A percentile compares a stretch with the other conserved stretches of the same genome.
Conservation (phyloP, 2,329 filamentous ascomycete genomes). For the Aspergillus quadrilineatus region DNA sequence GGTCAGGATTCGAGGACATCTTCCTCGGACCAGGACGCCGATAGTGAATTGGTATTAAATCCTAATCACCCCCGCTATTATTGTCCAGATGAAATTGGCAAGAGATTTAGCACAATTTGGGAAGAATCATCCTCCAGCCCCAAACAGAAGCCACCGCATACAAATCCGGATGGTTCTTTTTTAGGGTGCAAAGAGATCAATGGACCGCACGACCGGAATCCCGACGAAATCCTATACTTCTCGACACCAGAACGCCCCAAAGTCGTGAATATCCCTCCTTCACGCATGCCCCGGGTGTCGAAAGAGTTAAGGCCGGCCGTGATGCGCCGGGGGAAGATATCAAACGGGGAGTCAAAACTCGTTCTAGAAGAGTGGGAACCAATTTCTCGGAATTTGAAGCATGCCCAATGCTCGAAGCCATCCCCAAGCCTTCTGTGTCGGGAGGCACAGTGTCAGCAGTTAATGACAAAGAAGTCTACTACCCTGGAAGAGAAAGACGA, state of each 20-base stretch:
- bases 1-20: conserved; percentile 21
- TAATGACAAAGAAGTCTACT: conserved; percentile 18
- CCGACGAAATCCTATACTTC: conserved; percentile 40
- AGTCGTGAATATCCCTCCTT: conserved; percentile 23
- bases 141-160: conserved; percentile 21
- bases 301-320: conserved; percentile 20
- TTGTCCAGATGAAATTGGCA: conserved; percentile 41
- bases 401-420: conserved; percentile 36
- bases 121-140: conserved; percentile 30
- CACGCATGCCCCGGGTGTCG: conserved; percentile 23
- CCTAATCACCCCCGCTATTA: conserved; percentile 31
- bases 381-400: conserved; percentile 37
- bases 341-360: conserved; percentile 20
- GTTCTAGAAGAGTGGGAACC: conserved; percentile 30
- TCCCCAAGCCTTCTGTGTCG: conserved; percentile 27
- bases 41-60: conserved; percentile 3
- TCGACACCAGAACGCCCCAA: conserved; percentile 29
- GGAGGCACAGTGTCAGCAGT: conserved; percentile 20
- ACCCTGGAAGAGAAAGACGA: conserved; percentile 28
- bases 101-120: conserved; percentile 38
- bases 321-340: conserved; percentile 12
- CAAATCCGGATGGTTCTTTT: conserved; percentile 38
- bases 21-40: conserved; percentile 10
- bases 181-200: conserved; percentile 43
- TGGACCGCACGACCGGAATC: conserved; percentile 33